Evolutionary conservation across 2,329 filamentous ascomycete genomes (phyloP), one percentile per base, ranked within the genome.

Genomic region (Aureobasidium zeae): DNA sequence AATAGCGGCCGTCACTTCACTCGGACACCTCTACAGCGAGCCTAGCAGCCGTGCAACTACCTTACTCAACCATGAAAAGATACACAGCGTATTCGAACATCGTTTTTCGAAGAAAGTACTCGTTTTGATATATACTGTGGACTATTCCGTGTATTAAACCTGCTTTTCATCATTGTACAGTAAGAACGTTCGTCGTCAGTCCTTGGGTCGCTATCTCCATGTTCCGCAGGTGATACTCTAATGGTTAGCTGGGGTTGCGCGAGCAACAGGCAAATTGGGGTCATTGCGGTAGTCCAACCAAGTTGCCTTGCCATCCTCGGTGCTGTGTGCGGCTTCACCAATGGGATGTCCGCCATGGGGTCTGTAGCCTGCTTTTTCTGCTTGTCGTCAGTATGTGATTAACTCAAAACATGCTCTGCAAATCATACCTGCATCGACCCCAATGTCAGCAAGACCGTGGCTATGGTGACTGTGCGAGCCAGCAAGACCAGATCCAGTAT

Each of bases 271-370:
- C 13, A 44, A 24, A 31, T 4, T 44, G n/a, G 30, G 30, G 22
- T 45, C 43, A 22, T 45, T 45, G 20, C 34, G 43, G 43, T 45
- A 45, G 29, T 45, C 34, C 12, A 45, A 22, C 33, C 33, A 45
- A 33, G 43, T 45, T n/a, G 24, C 26, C 16, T 45, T 25, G 12
- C 34, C 33, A 9, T 25, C 24, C 2, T 5, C 41, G 3, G 33
- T 31, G n/a, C 2, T 20, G 17, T 45, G 43, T 2, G 43, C 43
- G 4, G 34, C 43, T 21, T 26, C 43, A n/a, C 43, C 43, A 9
- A 39, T 38, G 17, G 43, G 43, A 22, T 45, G 43, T 4, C 33
- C 43, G n/a, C 34, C 34, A 11, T 45, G 43, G 10, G 43, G 43
- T 29, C 25, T 25, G 29, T 37, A 32, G 4, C 43, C 33, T 26